These are phyloP conservation scores for Melaleuca quinquenervia DNA, from an alignment of 345 rosid genomes.

Conservation along the genomic window DNA sequence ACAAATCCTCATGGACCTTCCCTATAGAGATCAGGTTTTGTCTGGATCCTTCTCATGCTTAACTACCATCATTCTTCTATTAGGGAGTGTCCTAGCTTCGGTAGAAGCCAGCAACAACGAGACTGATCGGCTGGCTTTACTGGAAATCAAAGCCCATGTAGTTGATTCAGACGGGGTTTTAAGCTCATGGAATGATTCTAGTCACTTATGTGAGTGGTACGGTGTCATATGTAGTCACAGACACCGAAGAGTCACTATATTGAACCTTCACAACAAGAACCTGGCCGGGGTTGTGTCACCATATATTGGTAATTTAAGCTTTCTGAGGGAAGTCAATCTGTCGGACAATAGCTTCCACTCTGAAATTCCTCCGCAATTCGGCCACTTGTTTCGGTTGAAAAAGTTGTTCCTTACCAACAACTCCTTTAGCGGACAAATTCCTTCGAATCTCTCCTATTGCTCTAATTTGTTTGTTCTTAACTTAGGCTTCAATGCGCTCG, in stretches of 20 bases:
- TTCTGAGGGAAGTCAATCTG: background rate
- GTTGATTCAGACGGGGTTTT: background rate
- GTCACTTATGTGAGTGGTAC: background rate
- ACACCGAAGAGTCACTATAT: background rate
- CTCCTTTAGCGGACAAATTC: conserved; percentile 2
- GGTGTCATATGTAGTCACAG: background rate
- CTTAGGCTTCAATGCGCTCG: background rate
- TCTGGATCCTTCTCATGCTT: background rate
- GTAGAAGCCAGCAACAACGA: background rate
- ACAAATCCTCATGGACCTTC: too few relatives aligned
- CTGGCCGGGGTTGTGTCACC: background rate
- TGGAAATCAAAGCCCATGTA: background rate
- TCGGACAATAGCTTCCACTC: background rate
- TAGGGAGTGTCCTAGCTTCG: background rate
- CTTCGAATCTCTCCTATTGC: conserved; percentile 3
- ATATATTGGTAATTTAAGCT: background rate
- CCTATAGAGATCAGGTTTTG: background rate
- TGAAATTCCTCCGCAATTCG: conserved; percentile 5
- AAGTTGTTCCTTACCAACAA: background rate
- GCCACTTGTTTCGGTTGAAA: background rate
- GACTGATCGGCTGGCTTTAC: background rate
- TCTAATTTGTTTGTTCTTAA: background rate
- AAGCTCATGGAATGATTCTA: background rate
- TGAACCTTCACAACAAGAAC: background rate
- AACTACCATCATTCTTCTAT: background rate